These are phyloP conservation scores for Somion occarium DNA, from an alignment of 1,284 basidiomycete genomes.

Conservation along the genomic window DNA sequence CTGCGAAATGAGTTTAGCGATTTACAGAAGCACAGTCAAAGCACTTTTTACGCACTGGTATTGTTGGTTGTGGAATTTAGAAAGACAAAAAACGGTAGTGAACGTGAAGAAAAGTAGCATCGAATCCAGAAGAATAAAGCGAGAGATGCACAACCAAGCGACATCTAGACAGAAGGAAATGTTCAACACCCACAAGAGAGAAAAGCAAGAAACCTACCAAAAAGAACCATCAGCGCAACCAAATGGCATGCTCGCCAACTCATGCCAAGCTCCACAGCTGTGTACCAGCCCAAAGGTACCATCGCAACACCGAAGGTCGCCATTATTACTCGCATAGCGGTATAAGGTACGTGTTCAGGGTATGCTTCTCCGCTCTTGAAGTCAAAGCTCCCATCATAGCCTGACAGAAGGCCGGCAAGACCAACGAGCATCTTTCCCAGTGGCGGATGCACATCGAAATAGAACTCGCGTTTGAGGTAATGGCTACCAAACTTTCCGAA, in stretches of 20 bases:
- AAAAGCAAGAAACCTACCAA: conserved; percentile 53
- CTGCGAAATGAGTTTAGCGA: no score
- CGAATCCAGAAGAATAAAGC: conserved; percentile 96
- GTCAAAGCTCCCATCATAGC: conserved; percentile 90
- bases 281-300: conserved; percentile 96
- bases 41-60: conserved; percentile 65
- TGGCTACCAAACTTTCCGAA: conserved; percentile 97
- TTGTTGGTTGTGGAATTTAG: conserved; percentile 97
- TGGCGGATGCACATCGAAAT: conserved; percentile 97
- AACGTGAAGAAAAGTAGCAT: conserved; percentile 99
- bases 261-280: conserved; percentile 93
- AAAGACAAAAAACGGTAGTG: conserved; percentile 90
- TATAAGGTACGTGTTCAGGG: conserved; percentile 83
- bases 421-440: conserved; percentile 99
- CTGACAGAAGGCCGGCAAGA: conserved; percentile 84
- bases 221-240: conserved; percentile 90
- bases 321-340: conserved; percentile 93
- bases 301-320: conserved; percentile 93
- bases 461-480: conserved; percentile 95
- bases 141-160: conserved; percentile 93
- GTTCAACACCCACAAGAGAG: background rate
- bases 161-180: conserved; percentile 56
- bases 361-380: conserved; percentile 93
- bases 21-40: no score
- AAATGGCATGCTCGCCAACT: conserved; percentile 87